Evolutionary conservation across 352 stramenopile species (phyloP), one percentile per base, ranked within the genome.

Genomic region (Saprolegnia diclina): DNA sequence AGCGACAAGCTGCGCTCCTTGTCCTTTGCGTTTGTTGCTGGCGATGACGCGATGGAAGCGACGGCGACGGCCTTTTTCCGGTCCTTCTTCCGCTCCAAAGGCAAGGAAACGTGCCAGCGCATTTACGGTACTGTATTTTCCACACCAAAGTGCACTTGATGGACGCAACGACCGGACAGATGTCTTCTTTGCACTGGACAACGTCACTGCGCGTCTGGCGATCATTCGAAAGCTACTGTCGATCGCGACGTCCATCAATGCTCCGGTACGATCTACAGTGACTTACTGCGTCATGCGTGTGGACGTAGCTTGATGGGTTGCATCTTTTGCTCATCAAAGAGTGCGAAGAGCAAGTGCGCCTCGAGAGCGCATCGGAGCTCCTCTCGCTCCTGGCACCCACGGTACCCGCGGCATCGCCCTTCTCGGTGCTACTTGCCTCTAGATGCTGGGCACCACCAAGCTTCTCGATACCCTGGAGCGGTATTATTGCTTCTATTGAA

Each of bases 301-400:
- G 29, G 29, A 6, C 29, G 29, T 42, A 59, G 52, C 52, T 59
- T 9, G 35, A 59, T 9, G 52, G 11, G 11, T 9, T 59, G 52
- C 52, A 59, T 11, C 13, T 59, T 24, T 59, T n/a, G 24, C 52
- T 59, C 52, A 24, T 24, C 13, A 59, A 59, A 59, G 52, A 59
- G 24, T 59, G 52, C 35, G 52, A 59, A 59, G 52, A 59, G 35
- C 52, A 59, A 59, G 35, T 14, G 24, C 52, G 52, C 13, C 24
- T 59, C 35, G 35, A 42, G 16, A n/a, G 35, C 35, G 52, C 52
- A 9, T 59, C 52, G 9, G 1, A 11, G 13, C 19, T 59, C 13
- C 52, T 59, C n/a, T 59, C 52, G 13, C 24, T 59, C 52, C n/a
- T 59, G 9, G 3, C 24, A 16, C 52, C 52, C 13, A 35, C 35